phyloP scores from a whole-genome alignment of 1,284 basidiomycete genomes.

The Apiotrichum gamsii region DNA sequence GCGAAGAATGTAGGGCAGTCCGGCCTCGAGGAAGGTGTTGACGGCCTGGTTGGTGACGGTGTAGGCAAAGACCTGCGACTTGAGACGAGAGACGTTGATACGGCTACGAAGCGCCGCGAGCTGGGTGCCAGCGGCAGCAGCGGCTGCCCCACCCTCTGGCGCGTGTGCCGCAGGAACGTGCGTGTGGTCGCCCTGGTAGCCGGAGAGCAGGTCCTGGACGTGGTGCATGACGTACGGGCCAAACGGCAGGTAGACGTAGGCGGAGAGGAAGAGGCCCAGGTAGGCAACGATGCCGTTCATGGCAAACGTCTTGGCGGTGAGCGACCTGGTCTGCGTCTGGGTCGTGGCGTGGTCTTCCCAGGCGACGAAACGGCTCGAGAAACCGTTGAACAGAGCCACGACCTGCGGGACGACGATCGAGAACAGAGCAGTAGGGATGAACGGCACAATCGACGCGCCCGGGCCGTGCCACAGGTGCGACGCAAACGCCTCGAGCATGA shows the following conservation, averaged over 20 bases:
- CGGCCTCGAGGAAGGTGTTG: slow-evolving; percentile 75
- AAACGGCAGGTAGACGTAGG: slow-evolving; percentile 88
- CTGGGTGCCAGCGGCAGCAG: not conserved
- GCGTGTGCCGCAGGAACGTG: not conserved
- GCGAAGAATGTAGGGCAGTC: slow-evolving; percentile 71
- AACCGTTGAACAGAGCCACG: slow-evolving; percentile 66
- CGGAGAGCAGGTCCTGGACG: slow-evolving; percentile 49
- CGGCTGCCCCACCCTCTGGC: not conserved
- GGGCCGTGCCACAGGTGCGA: slow-evolving; percentile 79
- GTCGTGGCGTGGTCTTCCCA: slow-evolving; percentile 89
- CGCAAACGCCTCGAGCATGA: slow-evolving; percentile 82
- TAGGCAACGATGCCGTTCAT: slow-evolving; percentile 72
- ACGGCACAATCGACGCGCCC: slow-evolving; percentile 67
- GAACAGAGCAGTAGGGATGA: slow-evolving; percentile 80
- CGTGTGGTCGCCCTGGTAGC: not conserved
- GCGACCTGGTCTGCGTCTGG: slow-evolving; percentile 66
- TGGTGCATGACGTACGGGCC: slow-evolving; percentile 69
- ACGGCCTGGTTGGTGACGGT: slow-evolving; percentile 86
- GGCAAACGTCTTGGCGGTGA: slow-evolving; percentile 82
- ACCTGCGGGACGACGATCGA: slow-evolving; percentile 74
- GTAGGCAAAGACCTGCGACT: slow-evolving; percentile 87
- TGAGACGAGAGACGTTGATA: slow-evolving; percentile 61
- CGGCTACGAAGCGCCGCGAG: slow-evolving; percentile 1
- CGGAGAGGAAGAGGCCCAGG: slow-evolving; percentile 72
- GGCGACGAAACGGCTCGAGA: slow-evolving; percentile 65